Conservation (phyloP, 2,329 filamentous ascomycete genomes). For the Aspergillus udagawae region DNA sequence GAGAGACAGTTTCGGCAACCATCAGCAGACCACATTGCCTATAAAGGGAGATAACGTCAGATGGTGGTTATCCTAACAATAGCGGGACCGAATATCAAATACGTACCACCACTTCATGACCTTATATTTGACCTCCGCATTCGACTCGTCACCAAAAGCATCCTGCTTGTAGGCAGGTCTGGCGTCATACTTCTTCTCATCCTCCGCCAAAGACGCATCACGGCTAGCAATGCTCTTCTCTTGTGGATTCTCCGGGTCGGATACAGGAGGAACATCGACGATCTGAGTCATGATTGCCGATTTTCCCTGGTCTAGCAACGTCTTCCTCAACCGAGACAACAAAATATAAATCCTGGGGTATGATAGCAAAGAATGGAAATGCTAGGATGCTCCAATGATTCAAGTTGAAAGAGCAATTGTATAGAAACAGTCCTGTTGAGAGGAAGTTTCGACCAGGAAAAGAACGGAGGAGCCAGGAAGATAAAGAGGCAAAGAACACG, state of each 20-base stretch:
- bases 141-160: slow-evolving; percentile 39
- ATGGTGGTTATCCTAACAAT: neutral
- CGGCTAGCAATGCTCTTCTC: slow-evolving; percentile 8
- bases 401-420: neutral
- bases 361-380: neutral
- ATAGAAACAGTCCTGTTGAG: neutral
- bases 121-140: slow-evolving; percentile 48
- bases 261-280: slow-evolving; percentile 4
- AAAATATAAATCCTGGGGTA: neutral
- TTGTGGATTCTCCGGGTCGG: slow-evolving; percentile 9
- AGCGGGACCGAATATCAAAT: neutral
- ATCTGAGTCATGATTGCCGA: slow-evolving; percentile 13
- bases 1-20: slow-evolving; percentile 57
- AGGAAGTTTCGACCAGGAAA: neutral
- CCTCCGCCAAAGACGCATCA: slow-evolving; percentile 9
- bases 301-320: too few species aligned
- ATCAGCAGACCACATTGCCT: slow-evolving; percentile 49
- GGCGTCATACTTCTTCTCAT: slow-evolving; percentile 19
- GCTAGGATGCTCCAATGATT: neutral
- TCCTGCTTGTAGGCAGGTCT: slow-evolving; percentile 24
- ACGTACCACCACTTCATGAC: slow-evolving; percentile 46
- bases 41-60: slow-evolving; percentile 29
- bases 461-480: neutral
- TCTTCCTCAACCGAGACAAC: neutral
- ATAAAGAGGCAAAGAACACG: neutral